These are phyloP conservation scores for Phanerochaete carnosa DNA, from an alignment of 768 basidiomycete genomes.

Conservation along the genomic window DNA sequence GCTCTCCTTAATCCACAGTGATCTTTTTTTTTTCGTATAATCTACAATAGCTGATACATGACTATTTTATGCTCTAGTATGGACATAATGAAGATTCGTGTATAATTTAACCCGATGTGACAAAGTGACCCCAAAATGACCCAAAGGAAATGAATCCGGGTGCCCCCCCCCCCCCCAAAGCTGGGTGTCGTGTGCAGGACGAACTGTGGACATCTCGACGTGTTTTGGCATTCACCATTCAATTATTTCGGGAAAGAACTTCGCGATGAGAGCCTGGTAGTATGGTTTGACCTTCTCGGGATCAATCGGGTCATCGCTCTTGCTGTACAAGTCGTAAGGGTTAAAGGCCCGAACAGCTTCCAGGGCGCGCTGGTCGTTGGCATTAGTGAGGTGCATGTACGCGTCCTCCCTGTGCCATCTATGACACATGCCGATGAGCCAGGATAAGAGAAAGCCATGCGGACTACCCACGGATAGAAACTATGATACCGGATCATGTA, in stretches of 20 bases:
- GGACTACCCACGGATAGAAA: constrained; percentile 72
- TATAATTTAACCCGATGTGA: neutral
- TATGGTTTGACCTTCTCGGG: constrained; percentile 71
- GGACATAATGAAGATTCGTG: neutral
- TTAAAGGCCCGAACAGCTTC: constrained; percentile 85
- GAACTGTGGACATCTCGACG: neutral
- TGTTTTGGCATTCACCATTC: constrained; percentile 57
- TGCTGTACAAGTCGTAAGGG: constrained; percentile 93
- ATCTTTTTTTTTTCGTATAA: no score
- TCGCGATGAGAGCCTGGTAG: constrained; percentile 77
- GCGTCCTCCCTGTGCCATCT: constrained; percentile 89
- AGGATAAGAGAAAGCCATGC: neutral
- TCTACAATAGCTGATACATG: no score
- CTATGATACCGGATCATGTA: constrained; percentile 95
- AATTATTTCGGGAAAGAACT: constrained; percentile 79
- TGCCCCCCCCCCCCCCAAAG: neutral
- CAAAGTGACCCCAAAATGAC: neutral
- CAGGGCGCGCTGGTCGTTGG: constrained; percentile 60
- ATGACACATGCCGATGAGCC: neutral
- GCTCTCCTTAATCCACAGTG: no score
- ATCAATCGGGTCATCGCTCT: constrained; percentile 68
- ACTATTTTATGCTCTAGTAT: neutral
- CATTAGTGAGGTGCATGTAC: constrained; percentile 75
- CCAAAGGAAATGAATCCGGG: neutral
- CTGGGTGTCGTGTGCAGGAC: neutral